Conservation (phyloP, 139 green algal species). For the Trebouxia sp. region DNA sequence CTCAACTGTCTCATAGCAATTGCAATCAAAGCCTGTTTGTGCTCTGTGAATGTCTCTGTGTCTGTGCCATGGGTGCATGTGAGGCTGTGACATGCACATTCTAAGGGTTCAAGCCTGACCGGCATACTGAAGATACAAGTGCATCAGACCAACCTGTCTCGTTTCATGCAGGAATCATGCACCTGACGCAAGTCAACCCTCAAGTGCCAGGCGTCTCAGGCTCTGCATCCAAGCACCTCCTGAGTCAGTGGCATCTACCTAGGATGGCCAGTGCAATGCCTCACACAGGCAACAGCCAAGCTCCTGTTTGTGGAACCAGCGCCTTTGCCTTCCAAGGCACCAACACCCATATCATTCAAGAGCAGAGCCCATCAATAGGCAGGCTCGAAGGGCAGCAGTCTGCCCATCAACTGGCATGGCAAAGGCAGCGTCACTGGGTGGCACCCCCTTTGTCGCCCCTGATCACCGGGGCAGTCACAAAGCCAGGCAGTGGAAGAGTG, state of each 20-base stretch:
- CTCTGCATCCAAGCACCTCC: neutral
- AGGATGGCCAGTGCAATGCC: neutral
- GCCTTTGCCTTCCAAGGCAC: constrained; percentile 50
- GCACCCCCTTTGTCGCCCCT: neutral
- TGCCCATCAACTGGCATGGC: neutral
- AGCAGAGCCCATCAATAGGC: neutral
- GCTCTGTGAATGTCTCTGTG: no score
- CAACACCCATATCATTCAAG: constrained; percentile 75
- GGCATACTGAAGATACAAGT: no score
- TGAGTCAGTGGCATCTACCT: constrained; percentile 5
- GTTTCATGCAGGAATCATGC: constrained; percentile 7
- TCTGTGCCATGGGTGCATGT: no score
- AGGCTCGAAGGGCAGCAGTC: neutral
- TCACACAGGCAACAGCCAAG: neutral
- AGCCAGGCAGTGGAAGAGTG: neutral
- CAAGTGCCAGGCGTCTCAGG: neutral
- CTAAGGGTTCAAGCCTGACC: no score
- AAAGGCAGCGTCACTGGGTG: constrained; percentile 5
- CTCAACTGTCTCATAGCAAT: no score
- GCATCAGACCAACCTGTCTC: neutral
- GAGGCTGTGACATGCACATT: neutral
- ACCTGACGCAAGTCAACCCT: constrained; percentile 19
- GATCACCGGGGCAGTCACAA: neutral
- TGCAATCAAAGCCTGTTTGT: no score
- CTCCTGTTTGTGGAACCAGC: neutral